phyloP scores from a whole-genome alignment of 768 basidiomycete genomes.

The Inosperma sp. region DNA sequence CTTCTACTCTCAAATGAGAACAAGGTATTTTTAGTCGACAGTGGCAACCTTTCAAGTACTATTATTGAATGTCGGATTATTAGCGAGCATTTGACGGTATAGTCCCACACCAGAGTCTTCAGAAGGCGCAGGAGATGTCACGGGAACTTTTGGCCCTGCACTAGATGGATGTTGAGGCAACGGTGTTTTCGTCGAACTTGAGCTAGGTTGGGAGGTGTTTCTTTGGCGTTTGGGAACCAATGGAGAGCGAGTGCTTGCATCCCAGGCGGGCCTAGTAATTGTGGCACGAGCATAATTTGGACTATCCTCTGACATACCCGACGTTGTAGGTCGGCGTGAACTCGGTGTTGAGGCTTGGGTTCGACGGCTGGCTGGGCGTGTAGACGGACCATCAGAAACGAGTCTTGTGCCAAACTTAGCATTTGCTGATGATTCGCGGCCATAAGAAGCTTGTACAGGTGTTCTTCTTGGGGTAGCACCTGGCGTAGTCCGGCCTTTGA shows the following conservation, averaged over 20 bases:
- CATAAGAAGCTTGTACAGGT: conserved; percentile 52
- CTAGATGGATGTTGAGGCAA: conserved; percentile 30
- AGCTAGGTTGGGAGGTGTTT: conserved; percentile 69
- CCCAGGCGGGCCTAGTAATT: conserved; percentile 72
- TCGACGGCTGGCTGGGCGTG: conserved; percentile 62
- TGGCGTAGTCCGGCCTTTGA: conserved; percentile 40
- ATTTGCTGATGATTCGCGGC: conserved; percentile 79
- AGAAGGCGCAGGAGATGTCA: conserved; percentile 69
- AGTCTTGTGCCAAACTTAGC: conserved; percentile 90
- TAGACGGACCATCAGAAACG: conserved; percentile 53
- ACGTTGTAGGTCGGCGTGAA: conserved; percentile 41
- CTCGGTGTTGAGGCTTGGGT: conserved; percentile 45
- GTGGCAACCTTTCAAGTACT: conserved; percentile 30
- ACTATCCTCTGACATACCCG: conserved; percentile 66
- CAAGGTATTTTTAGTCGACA: conserved; percentile 14
- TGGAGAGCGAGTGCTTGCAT: conserved; percentile 35
- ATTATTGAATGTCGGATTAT: conserved; percentile 62
- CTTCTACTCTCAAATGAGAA: no score
- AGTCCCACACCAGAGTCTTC: conserved; percentile 83
- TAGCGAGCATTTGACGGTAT: conserved; percentile 75
- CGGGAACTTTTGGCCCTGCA: conserved; percentile 31
- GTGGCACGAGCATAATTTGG: conserved; percentile 65
- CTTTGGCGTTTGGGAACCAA: conserved; percentile 55
- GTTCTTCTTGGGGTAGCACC: conserved; percentile 41
- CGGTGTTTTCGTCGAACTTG: conserved; percentile 38